phyloP scores from a whole-genome alignment of 1,284 basidiomycete species.

The Austroboletus niveus region DNA sequence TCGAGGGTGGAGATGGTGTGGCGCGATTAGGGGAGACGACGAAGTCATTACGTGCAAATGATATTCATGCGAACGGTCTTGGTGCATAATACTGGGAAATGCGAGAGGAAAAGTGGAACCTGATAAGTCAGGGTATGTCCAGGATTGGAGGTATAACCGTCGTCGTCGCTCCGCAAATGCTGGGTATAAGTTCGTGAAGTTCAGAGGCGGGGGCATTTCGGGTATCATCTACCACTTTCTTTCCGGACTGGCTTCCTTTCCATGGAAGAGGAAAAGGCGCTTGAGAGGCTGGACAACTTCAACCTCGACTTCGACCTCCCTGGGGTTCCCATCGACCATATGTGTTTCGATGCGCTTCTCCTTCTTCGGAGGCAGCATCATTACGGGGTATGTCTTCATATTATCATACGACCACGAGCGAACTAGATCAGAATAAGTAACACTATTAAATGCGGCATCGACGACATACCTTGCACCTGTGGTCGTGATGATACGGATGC shows the following conservation, averaged over 20 bases:
- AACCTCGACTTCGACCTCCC: conserved; percentile 49
- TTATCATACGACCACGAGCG: conserved; percentile 74
- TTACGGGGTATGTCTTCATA: conserved; percentile 60
- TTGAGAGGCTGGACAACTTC: conserved; percentile 47
- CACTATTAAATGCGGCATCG: background rate
- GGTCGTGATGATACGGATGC: conserved; percentile 24
- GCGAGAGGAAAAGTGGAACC: conserved; percentile 13
- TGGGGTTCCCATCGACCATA: conserved; percentile 52
- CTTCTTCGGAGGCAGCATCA: conserved; percentile 53
- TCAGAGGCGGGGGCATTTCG: conserved; percentile 10
- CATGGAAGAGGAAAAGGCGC: conserved; percentile 50
- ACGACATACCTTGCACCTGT: conserved; percentile 32
- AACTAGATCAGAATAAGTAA: conserved; percentile 27
- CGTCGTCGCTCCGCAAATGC: conserved; percentile 27
- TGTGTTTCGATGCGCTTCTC: conserved; percentile 48
- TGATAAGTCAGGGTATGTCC: conserved; percentile 39
- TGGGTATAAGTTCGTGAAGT: conserved; percentile 29
- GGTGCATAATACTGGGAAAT: conserved; percentile 24
- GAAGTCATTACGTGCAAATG: conserved; percentile 28
- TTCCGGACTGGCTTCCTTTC: conserved; percentile 30
- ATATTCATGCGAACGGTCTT: conserved; percentile 24
- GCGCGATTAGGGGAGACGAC: conserved; percentile 34
- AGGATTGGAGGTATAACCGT: conserved; percentile 33
- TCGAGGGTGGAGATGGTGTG: conserved; percentile 17
- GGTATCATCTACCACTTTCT: conserved; percentile 27